These are phyloP conservation scores for Colletotrichum paranaense DNA, from an alignment of 2,329 filamentous ascomycete species.

Conservation along the genomic window DNA sequence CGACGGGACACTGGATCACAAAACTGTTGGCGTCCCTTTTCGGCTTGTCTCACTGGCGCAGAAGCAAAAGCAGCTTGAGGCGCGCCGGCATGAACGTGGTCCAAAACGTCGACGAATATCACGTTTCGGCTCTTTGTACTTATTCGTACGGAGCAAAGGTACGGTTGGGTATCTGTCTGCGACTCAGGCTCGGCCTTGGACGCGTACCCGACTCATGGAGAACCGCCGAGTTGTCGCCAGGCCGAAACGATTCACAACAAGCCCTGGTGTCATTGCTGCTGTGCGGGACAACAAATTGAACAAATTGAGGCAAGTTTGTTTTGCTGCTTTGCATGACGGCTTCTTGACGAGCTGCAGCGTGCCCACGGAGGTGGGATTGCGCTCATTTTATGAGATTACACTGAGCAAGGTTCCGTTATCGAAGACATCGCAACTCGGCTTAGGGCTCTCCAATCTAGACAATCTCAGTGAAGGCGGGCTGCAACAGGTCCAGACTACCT, in stretches of 20 bases:
- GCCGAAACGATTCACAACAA: slow-evolving; percentile 6
- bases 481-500: neutral
- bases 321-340: slow-evolving; percentile 1
- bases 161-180: neutral
- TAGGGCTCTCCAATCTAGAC: neutral
- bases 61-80: neutral
- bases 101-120: neutral
- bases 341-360: slow-evolving; percentile 19
- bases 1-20: neutral
- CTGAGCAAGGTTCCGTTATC: slow-evolving; percentile 26
- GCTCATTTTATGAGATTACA: slow-evolving; percentile 30
- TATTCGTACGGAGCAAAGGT: neutral
- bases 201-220: slow-evolving; percentile 5
- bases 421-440: slow-evolving; percentile 5
- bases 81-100: neutral
- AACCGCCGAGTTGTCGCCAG: neutral
- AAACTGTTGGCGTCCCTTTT: neutral
- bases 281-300: neutral
- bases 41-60: neutral
- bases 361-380: slow-evolving; percentile 25
- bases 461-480: neutral
- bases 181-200: neutral
- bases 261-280: neutral
- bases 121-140: neutral
- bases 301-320: neutral